phyloP scores from a whole-genome alignment of 2,329 filamentous ascomycete species.

The Macrophomina phaseolina region DNA sequence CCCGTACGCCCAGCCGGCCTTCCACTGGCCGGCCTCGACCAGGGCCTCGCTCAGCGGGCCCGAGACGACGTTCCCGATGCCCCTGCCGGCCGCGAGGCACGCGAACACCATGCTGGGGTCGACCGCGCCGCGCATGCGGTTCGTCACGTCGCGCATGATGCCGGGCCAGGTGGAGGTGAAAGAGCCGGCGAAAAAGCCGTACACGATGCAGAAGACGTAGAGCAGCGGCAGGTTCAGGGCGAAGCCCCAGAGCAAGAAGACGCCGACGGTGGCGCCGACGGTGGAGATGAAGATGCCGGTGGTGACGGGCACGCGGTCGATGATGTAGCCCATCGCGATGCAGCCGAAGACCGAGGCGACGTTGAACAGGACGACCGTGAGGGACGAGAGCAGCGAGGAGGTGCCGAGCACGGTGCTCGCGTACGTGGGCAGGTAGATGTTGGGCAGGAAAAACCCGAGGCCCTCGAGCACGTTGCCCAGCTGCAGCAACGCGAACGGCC shows the following conservation, averaged over 20 bases:
- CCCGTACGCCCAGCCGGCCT: slow-evolving; percentile 44
- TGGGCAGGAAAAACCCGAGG: slow-evolving; percentile 48
- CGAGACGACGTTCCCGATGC: slow-evolving; percentile 53
- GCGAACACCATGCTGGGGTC: slow-evolving; percentile 57
- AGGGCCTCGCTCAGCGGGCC: slow-evolving; percentile 51
- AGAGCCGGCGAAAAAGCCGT: slow-evolving; percentile 43
- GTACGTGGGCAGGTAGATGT: slow-evolving; percentile 47
- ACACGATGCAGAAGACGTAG: slow-evolving; percentile 40
- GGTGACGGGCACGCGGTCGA: slow-evolving; percentile 51
- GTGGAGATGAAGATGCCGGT: slow-evolving; percentile 51
- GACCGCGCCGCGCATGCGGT: slow-evolving; percentile 34
- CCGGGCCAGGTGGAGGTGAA: slow-evolving; percentile 37
- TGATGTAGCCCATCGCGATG: slow-evolving; percentile 43
- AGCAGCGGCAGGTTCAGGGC: slow-evolving; percentile 44
- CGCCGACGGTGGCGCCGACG: slow-evolving; percentile 46
- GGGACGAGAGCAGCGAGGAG: slow-evolving; percentile 32
- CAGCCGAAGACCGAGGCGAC: slow-evolving; percentile 45
- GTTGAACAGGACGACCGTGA: slow-evolving; percentile 45
- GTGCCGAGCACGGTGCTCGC: slow-evolving; percentile 36
- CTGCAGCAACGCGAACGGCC: slow-evolving; percentile 42
- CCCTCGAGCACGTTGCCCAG: slow-evolving; percentile 44
- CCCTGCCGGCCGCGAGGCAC: slow-evolving; percentile 53
- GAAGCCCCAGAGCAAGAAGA: slow-evolving; percentile 57
- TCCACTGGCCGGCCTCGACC: slow-evolving; percentile 48
- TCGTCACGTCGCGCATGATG: slow-evolving; percentile 35